Evolutionary conservation across 345 rosid species (phyloP).

Genomic region (Rhizophora mangle): DNA sequence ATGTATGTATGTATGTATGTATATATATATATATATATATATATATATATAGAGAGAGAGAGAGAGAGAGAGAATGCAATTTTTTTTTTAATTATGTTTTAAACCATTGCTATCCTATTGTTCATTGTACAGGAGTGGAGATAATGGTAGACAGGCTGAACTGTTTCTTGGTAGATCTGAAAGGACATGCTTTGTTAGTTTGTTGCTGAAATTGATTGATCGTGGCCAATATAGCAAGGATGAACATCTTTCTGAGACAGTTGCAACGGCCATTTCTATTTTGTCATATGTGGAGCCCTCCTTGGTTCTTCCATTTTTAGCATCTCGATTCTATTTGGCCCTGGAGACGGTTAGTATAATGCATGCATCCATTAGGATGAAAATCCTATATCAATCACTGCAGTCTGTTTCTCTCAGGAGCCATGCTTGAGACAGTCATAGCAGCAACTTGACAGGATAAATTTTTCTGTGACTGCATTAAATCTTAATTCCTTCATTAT

Average conservation of each 20-base stretch:
- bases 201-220: constrained; percentile 77
- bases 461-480: constrained; percentile 8
- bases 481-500: constrained; percentile 19
- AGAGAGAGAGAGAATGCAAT: too few species aligned
- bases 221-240: constrained; percentile 99
- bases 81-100: constrained; percentile 21
- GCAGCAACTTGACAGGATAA: background rate
- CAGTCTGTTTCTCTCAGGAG: background rate
- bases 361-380: constrained; percentile 5
- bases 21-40: too few species aligned
- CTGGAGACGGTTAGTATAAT: constrained; percentile 89
- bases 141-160: constrained; percentile 30
- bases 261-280: constrained; percentile 91
- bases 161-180: constrained; percentile 62
- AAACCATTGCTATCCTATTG: constrained; percentile 30
- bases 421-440: background rate
- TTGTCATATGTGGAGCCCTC: constrained; percentile 94
- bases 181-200: constrained; percentile 67
- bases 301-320: constrained; percentile 90
- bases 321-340: constrained; percentile 92
- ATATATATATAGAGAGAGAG: too few species aligned
- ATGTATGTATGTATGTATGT: constrained; percentile 6
- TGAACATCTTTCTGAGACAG: constrained; percentile 96
- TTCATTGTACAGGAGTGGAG: constrained; percentile 49
- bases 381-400: background rate